Evolutionary conservation across 2,329 filamentous ascomycete genomes (phyloP).

Genomic region (Metarhizium robertsii): DNA sequence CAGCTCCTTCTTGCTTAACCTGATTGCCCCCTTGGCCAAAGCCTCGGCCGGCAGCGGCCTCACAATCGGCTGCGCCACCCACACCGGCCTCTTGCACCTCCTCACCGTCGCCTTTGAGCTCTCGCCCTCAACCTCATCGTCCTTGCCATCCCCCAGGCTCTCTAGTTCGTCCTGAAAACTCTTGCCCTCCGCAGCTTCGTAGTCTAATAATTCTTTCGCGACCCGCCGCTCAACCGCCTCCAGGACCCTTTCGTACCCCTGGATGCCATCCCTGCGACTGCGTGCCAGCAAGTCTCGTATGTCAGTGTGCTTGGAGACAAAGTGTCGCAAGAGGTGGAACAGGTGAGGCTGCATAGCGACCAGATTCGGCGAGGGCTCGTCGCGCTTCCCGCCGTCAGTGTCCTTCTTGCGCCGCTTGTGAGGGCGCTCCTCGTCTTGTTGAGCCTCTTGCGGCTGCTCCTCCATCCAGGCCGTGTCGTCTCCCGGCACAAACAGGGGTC

Average conservation of each 20-base stretch:
- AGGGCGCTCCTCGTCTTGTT: conserved; percentile 36
- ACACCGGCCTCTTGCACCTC: conserved; percentile 74
- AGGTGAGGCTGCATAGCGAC: conserved; percentile 81
- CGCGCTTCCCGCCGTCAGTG: conserved; percentile 21
- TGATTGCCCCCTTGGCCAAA: conserved; percentile 68
- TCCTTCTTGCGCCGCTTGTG: conserved; percentile 42
- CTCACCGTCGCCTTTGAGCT: conserved; percentile 60
- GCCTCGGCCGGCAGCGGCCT: conserved; percentile 83
- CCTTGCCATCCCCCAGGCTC: conserved; percentile 13
- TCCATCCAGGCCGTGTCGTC: conserved; percentile 39
- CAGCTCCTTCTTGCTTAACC: conserved; percentile 59
- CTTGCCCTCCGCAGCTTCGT: conserved; percentile 41
- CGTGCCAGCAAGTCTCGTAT: conserved; percentile 77
- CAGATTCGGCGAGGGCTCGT: conserved; percentile 51
- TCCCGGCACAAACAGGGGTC: conserved; percentile 64
- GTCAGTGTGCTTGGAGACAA: conserved; percentile 71
- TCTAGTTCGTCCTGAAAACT: conserved; percentile 33
- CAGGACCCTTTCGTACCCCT: conserved; percentile 68
- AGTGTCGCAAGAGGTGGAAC: conserved; percentile 79
- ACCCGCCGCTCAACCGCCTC: conserved; percentile 66
- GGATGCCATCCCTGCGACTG: conserved; percentile 59
- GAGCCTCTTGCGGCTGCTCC: conserved; percentile 16
- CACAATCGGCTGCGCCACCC: conserved; percentile 82
- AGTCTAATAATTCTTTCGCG: conserved; percentile 62
- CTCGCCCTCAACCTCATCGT: conserved; percentile 33